Evolutionary conservation across 108 stramenopile genomes (phyloP).

Genomic region (Nannochloropsis oceanica): DNA sequence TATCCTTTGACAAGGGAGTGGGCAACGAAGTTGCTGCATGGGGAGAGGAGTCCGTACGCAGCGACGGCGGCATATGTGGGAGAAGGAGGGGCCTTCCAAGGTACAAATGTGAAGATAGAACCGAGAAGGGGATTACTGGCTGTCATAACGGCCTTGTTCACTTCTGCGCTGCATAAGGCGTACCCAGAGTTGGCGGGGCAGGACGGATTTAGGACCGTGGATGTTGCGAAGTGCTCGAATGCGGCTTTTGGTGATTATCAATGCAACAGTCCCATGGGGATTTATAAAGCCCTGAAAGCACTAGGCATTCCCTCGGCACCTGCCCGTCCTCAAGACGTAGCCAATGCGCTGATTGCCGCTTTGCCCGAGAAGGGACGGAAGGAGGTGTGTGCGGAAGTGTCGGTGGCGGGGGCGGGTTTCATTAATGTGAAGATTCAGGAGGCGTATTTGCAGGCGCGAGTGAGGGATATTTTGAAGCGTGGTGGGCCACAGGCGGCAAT

Average conservation of each 20-base stretch:
- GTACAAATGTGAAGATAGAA: background rate
- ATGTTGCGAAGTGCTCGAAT: slow-evolving; percentile 2
- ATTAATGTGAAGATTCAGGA: slow-evolving; percentile 64
- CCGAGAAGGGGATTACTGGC: background rate
- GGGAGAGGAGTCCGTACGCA: background rate
- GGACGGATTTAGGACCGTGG: background rate
- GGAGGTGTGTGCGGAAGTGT: background rate
- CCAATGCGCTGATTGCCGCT: slow-evolving; percentile 48
- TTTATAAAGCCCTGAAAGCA: slow-evolving; percentile 69
- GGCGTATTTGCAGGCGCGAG: slow-evolving; percentile 48
- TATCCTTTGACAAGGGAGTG: background rate
- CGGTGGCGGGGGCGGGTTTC: slow-evolving; percentile 39
- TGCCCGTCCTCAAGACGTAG: slow-evolving; percentile 55
- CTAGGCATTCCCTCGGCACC: background rate
- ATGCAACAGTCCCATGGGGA: slow-evolving; percentile 86
- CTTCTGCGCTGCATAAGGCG: background rate
- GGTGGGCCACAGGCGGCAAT: background rate
- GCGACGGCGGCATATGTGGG: background rate
- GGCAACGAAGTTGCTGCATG: background rate
- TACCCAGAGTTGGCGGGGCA: background rate
- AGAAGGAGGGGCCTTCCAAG: background rate
- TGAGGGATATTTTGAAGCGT: slow-evolving; percentile 17
- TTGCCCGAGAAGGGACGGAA: slow-evolving; percentile 34
- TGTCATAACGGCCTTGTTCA: background rate
- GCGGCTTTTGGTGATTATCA: slow-evolving; percentile 64